phyloP scores from a whole-genome alignment of 208 protist genomes.

The Phytomonas francai region DNA sequence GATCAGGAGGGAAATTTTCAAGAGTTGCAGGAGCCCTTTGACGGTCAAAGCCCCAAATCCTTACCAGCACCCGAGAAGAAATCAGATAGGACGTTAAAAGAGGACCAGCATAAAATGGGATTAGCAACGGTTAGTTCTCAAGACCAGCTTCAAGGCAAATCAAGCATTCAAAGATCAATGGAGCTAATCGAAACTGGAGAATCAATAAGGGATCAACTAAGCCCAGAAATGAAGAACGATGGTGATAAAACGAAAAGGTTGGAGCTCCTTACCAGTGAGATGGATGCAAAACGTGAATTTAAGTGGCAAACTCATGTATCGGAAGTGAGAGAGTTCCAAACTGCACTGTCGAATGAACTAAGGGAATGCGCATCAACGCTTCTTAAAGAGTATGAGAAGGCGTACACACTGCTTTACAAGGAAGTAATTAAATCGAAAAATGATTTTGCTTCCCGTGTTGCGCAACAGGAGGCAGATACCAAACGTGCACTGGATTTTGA shows the following conservation, averaged over 20 bases:
- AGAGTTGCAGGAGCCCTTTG: background rate
- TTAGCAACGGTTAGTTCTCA: background rate
- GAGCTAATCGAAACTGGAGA: background rate
- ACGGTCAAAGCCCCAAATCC: background rate
- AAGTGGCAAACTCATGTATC: slow-evolving; percentile 24
- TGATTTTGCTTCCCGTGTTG: slow-evolving; percentile 15
- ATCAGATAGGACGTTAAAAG: background rate
- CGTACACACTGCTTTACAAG: slow-evolving; percentile 16
- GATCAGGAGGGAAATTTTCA: background rate
- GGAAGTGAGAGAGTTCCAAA: slow-evolving; percentile 19
- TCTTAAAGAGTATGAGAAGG: slow-evolving; percentile 22
- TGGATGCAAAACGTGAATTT: slow-evolving; percentile 26
- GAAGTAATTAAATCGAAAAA: slow-evolving; percentile 18
- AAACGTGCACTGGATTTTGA: slow-evolving; percentile 16
- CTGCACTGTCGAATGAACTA: slow-evolving; percentile 8
- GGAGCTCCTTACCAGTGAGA: slow-evolving; percentile 26
- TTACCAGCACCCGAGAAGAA: background rate
- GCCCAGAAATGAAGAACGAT: slow-evolving; percentile 34
- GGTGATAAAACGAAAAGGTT: slow-evolving; percentile 24
- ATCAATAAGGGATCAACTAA: slow-evolving; percentile 18
- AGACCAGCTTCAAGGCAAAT: background rate
- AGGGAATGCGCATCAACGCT: slow-evolving; percentile 16
- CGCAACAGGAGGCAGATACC: slow-evolving; percentile 18
- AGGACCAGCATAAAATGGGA: background rate
- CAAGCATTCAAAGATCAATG: background rate